These are phyloP conservation scores for Tulasnella sp. DNA, from an alignment of 768 basidiomycete genomes.

Conservation along the genomic window DNA sequence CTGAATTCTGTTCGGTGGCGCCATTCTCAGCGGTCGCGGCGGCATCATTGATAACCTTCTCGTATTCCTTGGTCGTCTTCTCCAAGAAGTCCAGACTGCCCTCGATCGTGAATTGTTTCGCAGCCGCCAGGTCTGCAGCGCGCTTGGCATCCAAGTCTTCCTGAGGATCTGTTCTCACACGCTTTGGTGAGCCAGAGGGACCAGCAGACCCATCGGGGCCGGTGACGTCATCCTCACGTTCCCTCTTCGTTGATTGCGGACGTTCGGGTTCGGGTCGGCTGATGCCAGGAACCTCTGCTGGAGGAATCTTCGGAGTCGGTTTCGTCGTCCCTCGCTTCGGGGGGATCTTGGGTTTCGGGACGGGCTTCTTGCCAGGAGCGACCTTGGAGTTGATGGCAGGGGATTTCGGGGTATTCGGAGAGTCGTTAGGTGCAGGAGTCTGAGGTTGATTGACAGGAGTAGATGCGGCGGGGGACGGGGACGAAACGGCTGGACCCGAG, in stretches of 20 bases:
- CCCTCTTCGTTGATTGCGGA: not conserved
- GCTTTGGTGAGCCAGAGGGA: slow-evolving; percentile 2
- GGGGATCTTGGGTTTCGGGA: not conserved
- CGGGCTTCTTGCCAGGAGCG: not conserved
- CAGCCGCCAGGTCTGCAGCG: not conserved
- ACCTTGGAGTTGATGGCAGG: not conserved
- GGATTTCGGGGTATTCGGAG: slow-evolving; percentile 17
- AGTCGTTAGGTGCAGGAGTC: slow-evolving; percentile 1
- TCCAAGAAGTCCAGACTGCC: not conserved
- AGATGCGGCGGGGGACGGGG: not conserved
- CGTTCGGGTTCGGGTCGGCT: not conserved
- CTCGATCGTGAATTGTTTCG: not conserved
- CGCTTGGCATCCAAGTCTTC: slow-evolving; percentile 18
- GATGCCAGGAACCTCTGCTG: not conserved
- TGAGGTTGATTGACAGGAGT: slow-evolving; percentile 12
- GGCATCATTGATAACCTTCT: not conserved
- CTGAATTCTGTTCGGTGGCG: not conserved
- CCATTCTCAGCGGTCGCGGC: not conserved
- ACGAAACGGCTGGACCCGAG: not conserved
- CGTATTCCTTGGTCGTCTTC: not conserved
- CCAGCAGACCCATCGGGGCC: not conserved
- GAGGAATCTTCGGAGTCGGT: not conserved
- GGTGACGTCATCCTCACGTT: not conserved
- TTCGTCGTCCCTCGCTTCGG: not conserved
- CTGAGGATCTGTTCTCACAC: not conserved